Base-by-base conservation (phyloP, 768 basidiomycete genomes). In the Crassisporium funariophilum region DNA sequence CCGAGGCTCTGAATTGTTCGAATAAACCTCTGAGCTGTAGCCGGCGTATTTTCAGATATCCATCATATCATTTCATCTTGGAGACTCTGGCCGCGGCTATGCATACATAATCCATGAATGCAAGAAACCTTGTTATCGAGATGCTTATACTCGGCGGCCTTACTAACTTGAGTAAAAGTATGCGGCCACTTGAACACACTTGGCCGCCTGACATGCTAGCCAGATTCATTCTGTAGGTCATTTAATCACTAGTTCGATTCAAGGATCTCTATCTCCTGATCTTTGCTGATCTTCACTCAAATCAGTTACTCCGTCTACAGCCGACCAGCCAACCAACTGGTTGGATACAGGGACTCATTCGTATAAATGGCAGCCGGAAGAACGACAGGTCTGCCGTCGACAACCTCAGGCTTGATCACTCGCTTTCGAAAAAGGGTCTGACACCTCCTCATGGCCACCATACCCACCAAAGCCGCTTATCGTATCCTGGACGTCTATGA, bases 401-500 rank as follows among this genome's bases (percentile, higher is more conserved):
- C n/a, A 7, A 29, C 29, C 29, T 31, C 29, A 58, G 57, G 54
- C 49, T 41, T 52, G 39, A 20, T 39, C 44, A 44, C 43, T 37
- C 35, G 41, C 44, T 52, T 43, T 49, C 41, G 22, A 46, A 33
- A 44, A 52, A 49, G 48, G 58, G 41, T 49, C 29, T 36, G 40
- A 42, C 37, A 44, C 44, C 38, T 54, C 46, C 46, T 55, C 46
- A 50, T 50, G 54, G 43, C 41, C 35, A 25, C 61, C 45, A 64
- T 71, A 56, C 62, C 75, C 41, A 60, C 77, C 61, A 58, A 69
- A 46, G 58, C 60, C 33, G 65, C 65, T 44, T 70, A 74, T 52
- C 68, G 72, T 44, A 65, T 76, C 46, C 68, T 83, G 38, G 79
- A 74, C 47, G 62, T 83, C 53, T 61, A 58, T 25, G 60, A 62